These are phyloP conservation scores for Betula pendula DNA, from an alignment of 306 rosid genomes.

Conservation along the genomic window DNA sequence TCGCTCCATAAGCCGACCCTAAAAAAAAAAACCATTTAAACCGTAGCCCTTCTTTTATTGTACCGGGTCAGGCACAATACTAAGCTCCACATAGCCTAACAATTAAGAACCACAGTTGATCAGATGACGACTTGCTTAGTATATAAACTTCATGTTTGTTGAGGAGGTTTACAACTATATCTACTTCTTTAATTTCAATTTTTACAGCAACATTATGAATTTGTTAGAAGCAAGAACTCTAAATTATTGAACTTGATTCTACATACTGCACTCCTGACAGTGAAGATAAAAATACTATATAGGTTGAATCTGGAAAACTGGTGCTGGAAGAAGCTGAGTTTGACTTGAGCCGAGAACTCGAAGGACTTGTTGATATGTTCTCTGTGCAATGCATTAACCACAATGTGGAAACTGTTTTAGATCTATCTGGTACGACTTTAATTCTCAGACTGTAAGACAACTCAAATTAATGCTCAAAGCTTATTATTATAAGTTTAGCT, in stretches of 20 bases:
- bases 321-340: slow-evolving; percentile 94
- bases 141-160: neutral
- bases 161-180: neutral
- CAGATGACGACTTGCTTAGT: neutral
- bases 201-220: neutral
- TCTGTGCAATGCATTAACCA: slow-evolving; percentile 97
- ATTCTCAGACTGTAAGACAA: slow-evolving; percentile 17
- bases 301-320: slow-evolving; percentile 98
- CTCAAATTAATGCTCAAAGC: slow-evolving; percentile 14
- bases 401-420: slow-evolving; percentile 91
- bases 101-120: neutral
- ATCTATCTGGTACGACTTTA: slow-evolving; percentile 72
- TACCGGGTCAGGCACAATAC: no score
- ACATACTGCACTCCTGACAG: neutral
- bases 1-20: no score
- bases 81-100: no score
- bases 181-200: neutral
- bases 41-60: no score
- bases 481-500: slow-evolving; percentile 5
- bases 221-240: neutral
- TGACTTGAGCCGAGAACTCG: slow-evolving; percentile 93
- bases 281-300: slow-evolving; percentile 12
- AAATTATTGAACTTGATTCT: neutral
- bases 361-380: slow-evolving; percentile 97
- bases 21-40: no score